Evolutionary conservation across 164 flowering plant species (phyloP), one percentile per base, ranked within the genome.

Genomic region (Vitis amurensis): DNA sequence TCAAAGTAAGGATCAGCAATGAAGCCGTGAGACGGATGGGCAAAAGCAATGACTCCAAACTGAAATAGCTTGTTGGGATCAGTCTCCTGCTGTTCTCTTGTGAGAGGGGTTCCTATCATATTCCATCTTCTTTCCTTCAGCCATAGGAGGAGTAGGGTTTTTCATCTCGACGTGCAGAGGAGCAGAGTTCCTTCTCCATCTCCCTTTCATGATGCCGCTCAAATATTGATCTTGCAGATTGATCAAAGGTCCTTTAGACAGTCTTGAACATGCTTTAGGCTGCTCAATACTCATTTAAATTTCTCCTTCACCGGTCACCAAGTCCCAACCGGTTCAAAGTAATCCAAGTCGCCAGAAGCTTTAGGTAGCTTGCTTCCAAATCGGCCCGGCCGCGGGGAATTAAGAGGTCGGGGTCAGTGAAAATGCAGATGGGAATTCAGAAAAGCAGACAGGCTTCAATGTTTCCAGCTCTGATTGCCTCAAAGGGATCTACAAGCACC

Each of bases 1-100:
- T 74, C 67, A 93, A 60, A 9, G 98, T 97, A 53, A 93, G 87
- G 6, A 93, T 73, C 76, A 93, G 72, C 81, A 93, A 60, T 0
- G 91, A 88, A 5, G 88, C 92, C 0, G 97, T 84, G 2, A 91
- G 82, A 49, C 87, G 83, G 2, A 84, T 10, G 10, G 91, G 87
- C 69, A 89, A 61, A 44, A 86, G 64, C 79, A 88, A 50, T 1
- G 94, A 87, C 60, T 89, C 91, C 72, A 85, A 51, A 58, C 92
- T 83, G 83, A 85, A 92, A 64, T 84, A 85, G 74, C 83, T 81
- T 7, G 79, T 73, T 1, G 82, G 63, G 15, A 81, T 57, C 61
- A 81, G 16, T 71, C 70, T 77, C 64, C 74, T 72, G 37, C 65
- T 58, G 61, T 72, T 62, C 48, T 70, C 81, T 61, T 72, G 84